Conservation (phyloP, 108 stramenopile genomes). For the Asterionellopsis glacialis region DNA sequence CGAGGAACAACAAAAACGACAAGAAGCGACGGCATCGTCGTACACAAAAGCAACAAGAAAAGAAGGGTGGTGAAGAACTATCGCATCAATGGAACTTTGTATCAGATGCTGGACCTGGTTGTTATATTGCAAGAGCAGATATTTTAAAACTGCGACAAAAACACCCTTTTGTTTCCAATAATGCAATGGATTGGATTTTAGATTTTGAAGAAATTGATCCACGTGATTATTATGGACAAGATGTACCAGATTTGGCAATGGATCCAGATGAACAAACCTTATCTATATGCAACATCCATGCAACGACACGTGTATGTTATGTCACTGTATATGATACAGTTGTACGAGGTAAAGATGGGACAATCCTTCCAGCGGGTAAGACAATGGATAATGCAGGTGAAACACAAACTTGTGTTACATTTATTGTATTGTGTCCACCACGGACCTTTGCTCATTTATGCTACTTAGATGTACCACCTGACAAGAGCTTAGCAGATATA, state of each 20-base stretch:
- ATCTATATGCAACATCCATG: conserved; percentile 36
- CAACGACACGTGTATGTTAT: conserved; percentile 32
- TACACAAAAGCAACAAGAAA: background rate
- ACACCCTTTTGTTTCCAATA: too few relatives aligned
- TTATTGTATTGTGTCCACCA: conserved; percentile 76
- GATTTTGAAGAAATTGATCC: conserved; percentile 51
- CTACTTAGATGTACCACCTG: conserved; percentile 30
- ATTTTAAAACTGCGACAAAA: too few relatives aligned
- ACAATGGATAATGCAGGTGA: conserved; percentile 33
- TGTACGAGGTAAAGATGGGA: conserved; percentile 17
- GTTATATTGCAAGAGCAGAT: conserved; percentile 33
- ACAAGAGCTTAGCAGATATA: conserved; percentile 17
- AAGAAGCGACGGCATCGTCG: too few relatives aligned
- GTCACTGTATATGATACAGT: conserved; percentile 35
- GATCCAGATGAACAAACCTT: conserved; percentile 51
- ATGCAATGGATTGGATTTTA: conserved; percentile 21
- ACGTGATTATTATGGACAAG: conserved; percentile 30
- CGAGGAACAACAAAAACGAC: too few relatives aligned
- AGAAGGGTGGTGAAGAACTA: background rate
- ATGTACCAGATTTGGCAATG: conserved; percentile 46
- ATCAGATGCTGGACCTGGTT: conserved; percentile 45
- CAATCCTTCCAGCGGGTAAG: conserved; percentile 12
- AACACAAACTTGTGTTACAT: conserved; percentile 43
- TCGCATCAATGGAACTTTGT: conserved; percentile 29
- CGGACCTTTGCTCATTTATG: conserved; percentile 69